Evolutionary conservation across 257 asterid genomes (phyloP), one percentile per base, ranked within the genome.

Genomic region (Jacaranda mimosifolia): DNA sequence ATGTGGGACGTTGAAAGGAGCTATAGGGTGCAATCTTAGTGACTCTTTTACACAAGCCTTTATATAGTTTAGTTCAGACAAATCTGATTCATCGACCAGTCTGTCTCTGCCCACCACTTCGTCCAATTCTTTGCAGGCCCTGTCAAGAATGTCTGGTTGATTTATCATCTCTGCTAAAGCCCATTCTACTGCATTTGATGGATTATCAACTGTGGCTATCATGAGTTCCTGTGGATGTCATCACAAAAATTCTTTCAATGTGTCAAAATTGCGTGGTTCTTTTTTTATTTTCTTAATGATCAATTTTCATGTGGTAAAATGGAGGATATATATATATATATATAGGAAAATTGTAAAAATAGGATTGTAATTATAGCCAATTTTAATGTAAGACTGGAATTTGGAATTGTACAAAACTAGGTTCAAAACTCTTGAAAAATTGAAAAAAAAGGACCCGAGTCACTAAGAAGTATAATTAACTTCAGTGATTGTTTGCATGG

Each of bases 161-260:
- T 72, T 76, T 35, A 81, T 46, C 76, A 71, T 77, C 55, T 81
- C 82, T 48, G 63, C 68, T 1, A 77, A 0, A 14, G 73, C 11
- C 76, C 82, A 77, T 39, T 81, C 85, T 7, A 39, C 56, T 17
- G 79, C 85, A 32, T 81, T 77, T 40, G 85, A 76, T 45, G 73
- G 76, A 58, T 72, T 81, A 63, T 77, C 79, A 10, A 77, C 43
- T 6, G 80, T 0, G 7, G 76, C 85, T 11, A 77, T 0, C 85
- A 77, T 81, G n/a, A 81, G 39, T 73, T 81, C 80, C 79, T 75
- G n/a, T 9, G 21, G 8, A 53, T 78, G 5, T 52, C 8, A 9
- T 40, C 58, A 52, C 18, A 6, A 52, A 0, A 13, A 52, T 7
- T 10, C 6, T 3, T 46, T 7, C 14, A 42, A 46, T 46, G 3